These are phyloP conservation scores for Kazachstania psychrophila DNA, from an alignment of 805 yeast genomes.

Conservation along the genomic window DNA sequence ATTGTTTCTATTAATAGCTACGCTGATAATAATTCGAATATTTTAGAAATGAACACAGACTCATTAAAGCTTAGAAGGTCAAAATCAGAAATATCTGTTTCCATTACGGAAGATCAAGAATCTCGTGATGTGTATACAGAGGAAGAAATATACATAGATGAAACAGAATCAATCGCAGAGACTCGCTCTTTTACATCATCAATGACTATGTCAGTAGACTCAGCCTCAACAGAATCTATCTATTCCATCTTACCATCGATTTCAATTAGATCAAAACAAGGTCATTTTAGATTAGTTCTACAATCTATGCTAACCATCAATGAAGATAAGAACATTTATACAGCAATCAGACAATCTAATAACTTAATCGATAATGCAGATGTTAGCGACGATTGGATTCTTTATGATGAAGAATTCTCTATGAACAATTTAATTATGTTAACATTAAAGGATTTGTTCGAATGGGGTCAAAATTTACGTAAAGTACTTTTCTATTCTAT, in stretches of 20 bases:
- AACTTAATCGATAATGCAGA: slow-evolving; percentile 24
- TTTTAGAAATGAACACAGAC: slow-evolving; percentile 2
- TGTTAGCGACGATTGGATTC: slow-evolving; percentile 35
- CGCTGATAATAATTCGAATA: slow-evolving; percentile 2
- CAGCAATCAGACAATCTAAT: slow-evolving; percentile 30
- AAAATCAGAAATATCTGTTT: background rate
- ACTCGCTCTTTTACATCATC: slow-evolving; percentile 4
- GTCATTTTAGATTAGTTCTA: slow-evolving; percentile 27
- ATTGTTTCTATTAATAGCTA: slow-evolving; percentile 21
- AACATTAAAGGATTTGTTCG: slow-evolving; percentile 13
- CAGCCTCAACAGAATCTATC: slow-evolving; percentile 3
- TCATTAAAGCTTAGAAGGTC: background rate
- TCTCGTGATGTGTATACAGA: background rate
- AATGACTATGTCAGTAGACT: slow-evolving; percentile 1
- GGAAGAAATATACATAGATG: background rate
- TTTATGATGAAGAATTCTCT: slow-evolving; percentile 33
- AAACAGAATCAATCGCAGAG: slow-evolving; percentile 1
- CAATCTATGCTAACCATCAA: slow-evolving; percentile 26
- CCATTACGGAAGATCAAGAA: slow-evolving; percentile 5
- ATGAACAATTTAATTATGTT: slow-evolving; percentile 28
- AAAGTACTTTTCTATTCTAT: slow-evolving; percentile 18
- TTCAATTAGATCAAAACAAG: slow-evolving; percentile 23
- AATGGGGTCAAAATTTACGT: slow-evolving; percentile 7
- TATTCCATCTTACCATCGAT: slow-evolving; percentile 27
- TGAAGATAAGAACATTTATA: slow-evolving; percentile 21